A percentile compares a stretch with the other conserved stretches of the same genome.
These are phyloP conservation scores for Didymellaceae sp. DNA, from an alignment of 2,329 filamentous ascomycete species.

Conservation along the genomic window DNA sequence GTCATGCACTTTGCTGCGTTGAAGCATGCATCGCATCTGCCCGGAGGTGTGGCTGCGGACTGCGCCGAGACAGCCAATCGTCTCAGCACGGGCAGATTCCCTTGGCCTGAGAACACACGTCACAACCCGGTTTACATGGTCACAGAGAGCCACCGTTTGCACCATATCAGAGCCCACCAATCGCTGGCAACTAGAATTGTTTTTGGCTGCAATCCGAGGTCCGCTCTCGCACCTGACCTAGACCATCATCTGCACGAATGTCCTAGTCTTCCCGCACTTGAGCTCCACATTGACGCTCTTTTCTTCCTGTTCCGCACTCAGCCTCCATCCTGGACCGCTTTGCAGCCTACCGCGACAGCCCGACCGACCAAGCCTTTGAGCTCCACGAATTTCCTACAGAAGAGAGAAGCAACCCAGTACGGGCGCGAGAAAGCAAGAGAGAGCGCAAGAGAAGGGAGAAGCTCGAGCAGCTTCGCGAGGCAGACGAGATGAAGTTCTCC, in stretches of 20 bases:
- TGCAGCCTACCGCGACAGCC: constrained; percentile 26
- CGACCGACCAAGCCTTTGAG: constrained; percentile 37
- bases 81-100: constrained; percentile 9
- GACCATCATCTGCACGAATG: constrained; percentile 13
- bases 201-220: constrained; percentile 14
- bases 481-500: constrained; percentile 98
- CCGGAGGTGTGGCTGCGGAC: constrained; percentile 6
- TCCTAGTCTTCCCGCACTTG: constrained; percentile 16
- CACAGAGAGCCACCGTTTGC: constrained; percentile 11
- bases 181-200: constrained; percentile 6
- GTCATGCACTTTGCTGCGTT: neutral
- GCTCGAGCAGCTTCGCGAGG: constrained; percentile 72
- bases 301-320: constrained; percentile 12
- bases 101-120: constrained; percentile 15
- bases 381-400: constrained; percentile 35
- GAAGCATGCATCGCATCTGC: neutral
- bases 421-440: constrained; percentile 30
- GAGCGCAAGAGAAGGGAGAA: constrained; percentile 65
- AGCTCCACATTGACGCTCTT: constrained; percentile 15
- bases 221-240: constrained; percentile 21
- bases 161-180: constrained; percentile 13
- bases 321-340: constrained; percentile 37
- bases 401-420: neutral
- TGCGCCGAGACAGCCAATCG: constrained; percentile 9
- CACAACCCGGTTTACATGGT: constrained; percentile 10